Percentiles rank a stretch among this genome's conserved stretches.
These are phyloP conservation scores for Podospora didyma DNA, from an alignment of 495 filamentous ascomycete genomes.

Conservation along the genomic window DNA sequence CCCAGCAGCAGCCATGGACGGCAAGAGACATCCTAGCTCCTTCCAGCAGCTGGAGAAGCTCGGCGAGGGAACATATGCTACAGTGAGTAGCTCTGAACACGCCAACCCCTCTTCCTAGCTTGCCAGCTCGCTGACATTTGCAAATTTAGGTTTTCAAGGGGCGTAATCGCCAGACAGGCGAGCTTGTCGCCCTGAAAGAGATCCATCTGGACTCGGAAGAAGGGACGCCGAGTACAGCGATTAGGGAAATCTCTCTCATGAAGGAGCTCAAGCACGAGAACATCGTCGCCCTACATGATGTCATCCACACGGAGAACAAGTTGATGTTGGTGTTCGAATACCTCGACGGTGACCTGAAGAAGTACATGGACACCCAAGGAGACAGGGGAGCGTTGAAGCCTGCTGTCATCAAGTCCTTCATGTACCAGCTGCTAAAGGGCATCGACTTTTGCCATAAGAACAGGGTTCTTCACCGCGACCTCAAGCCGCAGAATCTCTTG, in stretches of 20 bases:
- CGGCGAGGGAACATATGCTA: conserved; percentile 98
- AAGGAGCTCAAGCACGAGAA: conserved; percentile 99
- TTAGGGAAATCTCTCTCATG: conserved; percentile 97
- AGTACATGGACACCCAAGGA: conserved; percentile 93
- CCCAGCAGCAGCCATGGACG: conserved; percentile 61
- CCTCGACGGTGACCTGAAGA: conserved; percentile 98
- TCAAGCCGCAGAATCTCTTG: conserved; percentile 92
- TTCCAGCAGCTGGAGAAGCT: conserved; percentile 99
- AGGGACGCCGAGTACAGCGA: conserved; percentile 95
- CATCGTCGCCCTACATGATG: conserved; percentile 95
- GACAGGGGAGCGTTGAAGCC: conserved; percentile 81
- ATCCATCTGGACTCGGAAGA: conserved; percentile 99
- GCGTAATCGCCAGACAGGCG: conserved; percentile 90
- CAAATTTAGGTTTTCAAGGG: conserved; percentile 87
- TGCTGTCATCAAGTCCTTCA: conserved; percentile 90
- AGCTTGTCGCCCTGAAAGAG: conserved; percentile 96
- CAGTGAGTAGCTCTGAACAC: conserved; percentile 55
- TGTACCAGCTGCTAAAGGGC: conserved; percentile 89
- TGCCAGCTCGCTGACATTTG: background rate
- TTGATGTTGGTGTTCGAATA: conserved; percentile 98
- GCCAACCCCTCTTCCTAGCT: background rate
- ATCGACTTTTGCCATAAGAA: conserved; percentile 98
- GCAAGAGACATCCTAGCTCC: conserved; percentile 83
- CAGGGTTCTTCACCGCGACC: conserved; percentile 88
- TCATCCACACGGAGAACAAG: conserved; percentile 99